A percentile compares a stretch with the other conserved stretches of the same genome.
These are phyloP conservation scores for Penicillium sp. DNA, from an alignment of 2,329 filamentous ascomycete species.

Conservation along the genomic window DNA sequence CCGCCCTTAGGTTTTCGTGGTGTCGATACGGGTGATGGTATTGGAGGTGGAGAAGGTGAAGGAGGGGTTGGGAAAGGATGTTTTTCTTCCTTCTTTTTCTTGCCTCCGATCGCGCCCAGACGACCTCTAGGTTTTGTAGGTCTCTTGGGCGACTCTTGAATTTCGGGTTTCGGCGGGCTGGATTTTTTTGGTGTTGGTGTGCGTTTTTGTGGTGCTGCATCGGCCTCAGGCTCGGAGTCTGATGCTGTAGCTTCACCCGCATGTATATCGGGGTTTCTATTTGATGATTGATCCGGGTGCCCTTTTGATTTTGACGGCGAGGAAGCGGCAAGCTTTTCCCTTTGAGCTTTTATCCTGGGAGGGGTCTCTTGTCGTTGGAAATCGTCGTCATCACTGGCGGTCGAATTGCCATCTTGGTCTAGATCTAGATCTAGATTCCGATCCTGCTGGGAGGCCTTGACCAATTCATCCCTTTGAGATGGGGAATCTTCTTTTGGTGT, in stretches of 20 bases:
- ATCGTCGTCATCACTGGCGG: conserved; percentile 35
- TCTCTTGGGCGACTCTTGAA: background rate
- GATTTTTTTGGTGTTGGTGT: background rate
- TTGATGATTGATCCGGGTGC: conserved; percentile 3
- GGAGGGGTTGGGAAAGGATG: background rate
- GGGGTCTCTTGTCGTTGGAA: conserved; percentile 42
- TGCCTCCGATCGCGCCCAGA: conserved; percentile 19
- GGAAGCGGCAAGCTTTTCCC: background rate
- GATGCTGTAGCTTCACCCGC: conserved; percentile 17
- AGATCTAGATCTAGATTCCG: background rate
- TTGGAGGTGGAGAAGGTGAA: conserved; percentile 11
- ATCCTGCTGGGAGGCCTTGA: background rate
- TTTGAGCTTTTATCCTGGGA: conserved; percentile 25
- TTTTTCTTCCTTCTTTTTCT: conserved; percentile 18
- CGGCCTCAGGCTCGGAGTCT: conserved; percentile 16
- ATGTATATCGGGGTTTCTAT: background rate
- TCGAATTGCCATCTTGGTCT: conserved; percentile 22
- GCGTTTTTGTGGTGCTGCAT: conserved; percentile 1
- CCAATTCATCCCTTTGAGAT: background rate
- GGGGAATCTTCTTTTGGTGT: background rate
- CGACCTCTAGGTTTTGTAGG: conserved; percentile 7
- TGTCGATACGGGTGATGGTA: conserved; percentile 9
- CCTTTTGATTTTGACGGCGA: conserved; percentile 2
- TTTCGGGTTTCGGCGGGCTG: background rate
- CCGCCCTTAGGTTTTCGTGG: conserved; percentile 20